A percentile compares a stretch with the other conserved stretches of the same genome.
These are phyloP conservation scores for Elsinoe perseae DNA, from an alignment of 2,329 filamentous ascomycete species.

Conservation along the genomic window DNA sequence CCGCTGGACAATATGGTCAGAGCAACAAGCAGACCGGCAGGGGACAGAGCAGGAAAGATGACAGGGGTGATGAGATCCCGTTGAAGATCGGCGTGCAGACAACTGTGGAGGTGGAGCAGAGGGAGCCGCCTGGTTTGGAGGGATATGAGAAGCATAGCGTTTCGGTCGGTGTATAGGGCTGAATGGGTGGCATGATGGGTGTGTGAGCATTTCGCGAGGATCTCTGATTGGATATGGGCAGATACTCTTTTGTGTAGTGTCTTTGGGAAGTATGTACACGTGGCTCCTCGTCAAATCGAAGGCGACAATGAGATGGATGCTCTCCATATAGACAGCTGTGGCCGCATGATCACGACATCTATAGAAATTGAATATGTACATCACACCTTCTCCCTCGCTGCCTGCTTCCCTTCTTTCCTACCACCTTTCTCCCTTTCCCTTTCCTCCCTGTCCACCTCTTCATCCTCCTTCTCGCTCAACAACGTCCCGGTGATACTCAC, in stretches of 20 bases:
- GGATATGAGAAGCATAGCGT: neutral
- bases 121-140: neutral
- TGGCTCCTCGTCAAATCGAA: too few relatives aligned
- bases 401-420: constrained; percentile 16
- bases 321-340: too few relatives aligned
- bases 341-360: too few relatives aligned
- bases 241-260: too few relatives aligned
- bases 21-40: neutral
- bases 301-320: too few relatives aligned
- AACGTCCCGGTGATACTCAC: constrained; percentile 85
- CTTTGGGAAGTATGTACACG: too few relatives aligned
- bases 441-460: constrained; percentile 49
- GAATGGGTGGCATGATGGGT: too few relatives aligned
- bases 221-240: too few relatives aligned
- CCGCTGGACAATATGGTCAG: neutral
- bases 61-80: neutral
- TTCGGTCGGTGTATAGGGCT: too few relatives aligned
- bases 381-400: neutral
- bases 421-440: constrained; percentile 19
- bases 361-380: neutral
- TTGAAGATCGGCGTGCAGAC: constrained; percentile 5
- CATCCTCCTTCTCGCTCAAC: constrained; percentile 61
- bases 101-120: neutral
- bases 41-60: neutral
- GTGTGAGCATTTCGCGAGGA: too few relatives aligned